Percentiles rank a stretch among this genome's conserved stretches.
phyloP scores from a whole-genome alignment of 2,329 filamentous ascomycete genomes.

The Chaetomiaceae sp. region DNA sequence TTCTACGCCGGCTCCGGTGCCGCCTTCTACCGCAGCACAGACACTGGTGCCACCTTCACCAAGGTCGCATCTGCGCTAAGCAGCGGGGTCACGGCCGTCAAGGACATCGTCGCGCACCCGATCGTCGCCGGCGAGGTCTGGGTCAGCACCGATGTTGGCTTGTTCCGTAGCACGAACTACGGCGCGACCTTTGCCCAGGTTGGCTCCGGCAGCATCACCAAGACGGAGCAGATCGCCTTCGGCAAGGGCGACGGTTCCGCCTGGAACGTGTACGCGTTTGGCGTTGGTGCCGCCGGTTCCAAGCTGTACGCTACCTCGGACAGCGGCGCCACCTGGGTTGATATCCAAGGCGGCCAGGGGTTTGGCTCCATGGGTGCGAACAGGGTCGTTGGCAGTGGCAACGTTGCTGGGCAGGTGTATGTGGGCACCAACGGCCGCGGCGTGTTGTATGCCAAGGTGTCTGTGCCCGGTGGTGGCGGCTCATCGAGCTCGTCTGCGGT shows the following conservation, averaged over 20 bases:
- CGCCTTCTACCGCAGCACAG: conserved; percentile 48
- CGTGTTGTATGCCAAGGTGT: conserved; percentile 36
- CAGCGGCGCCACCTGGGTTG: conserved; percentile 40
- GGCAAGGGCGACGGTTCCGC: conserved; percentile 37
- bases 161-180: conserved; percentile 51
- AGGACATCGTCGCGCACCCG: conserved; percentile 54
- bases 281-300: conserved; percentile 39
- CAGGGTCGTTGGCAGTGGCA: conserved; percentile 42
- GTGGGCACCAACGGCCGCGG: conserved; percentile 49
- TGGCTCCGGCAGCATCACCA: conserved; percentile 34
- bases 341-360: conserved; percentile 44
- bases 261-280: conserved; percentile 48
- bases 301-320: conserved; percentile 45
- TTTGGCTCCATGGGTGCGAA: conserved; percentile 42
- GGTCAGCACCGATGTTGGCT: conserved; percentile 50
- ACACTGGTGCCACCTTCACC: conserved; percentile 45
- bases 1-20: conserved; percentile 49
- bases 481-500: not conserved
- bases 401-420: conserved; percentile 43
- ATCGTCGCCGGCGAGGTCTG: conserved; percentile 56
- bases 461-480: conserved; percentile 11
- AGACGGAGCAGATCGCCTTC: conserved; percentile 42
- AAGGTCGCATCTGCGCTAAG: conserved; percentile 35
- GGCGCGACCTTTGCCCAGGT: conserved; percentile 44
- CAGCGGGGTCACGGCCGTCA: conserved; percentile 42